A percentile compares a stretch with the other conserved stretches of the same genome.
phyloP scores from a whole-genome alignment of 1,284 basidiomycete genomes.

The Phlebopus sp. region DNA sequence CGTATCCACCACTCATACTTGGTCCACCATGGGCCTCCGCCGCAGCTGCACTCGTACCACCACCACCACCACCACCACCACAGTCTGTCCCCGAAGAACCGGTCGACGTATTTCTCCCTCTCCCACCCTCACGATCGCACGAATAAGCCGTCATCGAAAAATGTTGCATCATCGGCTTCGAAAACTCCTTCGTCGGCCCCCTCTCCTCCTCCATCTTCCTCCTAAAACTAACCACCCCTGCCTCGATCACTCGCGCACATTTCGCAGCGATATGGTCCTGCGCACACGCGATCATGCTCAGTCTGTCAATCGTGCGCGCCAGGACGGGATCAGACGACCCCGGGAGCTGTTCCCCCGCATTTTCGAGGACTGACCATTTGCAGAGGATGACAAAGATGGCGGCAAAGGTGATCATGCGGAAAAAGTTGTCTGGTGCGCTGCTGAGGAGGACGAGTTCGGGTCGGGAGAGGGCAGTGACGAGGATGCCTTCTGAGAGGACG shows the following conservation, averaged over 20 bases:
- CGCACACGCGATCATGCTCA: constrained; percentile 34
- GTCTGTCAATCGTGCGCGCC: constrained; percentile 31
- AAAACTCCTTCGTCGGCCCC: constrained; percentile 16
- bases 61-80: no score
- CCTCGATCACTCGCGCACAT: constrained; percentile 39
- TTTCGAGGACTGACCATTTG: constrained; percentile 39
- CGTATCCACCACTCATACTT: background rate
- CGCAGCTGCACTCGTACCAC: constrained; percentile 6
- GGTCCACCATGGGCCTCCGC: background rate
- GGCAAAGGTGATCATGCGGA: constrained; percentile 41
- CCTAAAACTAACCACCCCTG: constrained; percentile 32
- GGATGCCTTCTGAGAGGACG: constrained; percentile 36
- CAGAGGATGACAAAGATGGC: constrained; percentile 39
- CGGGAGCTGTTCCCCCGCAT: constrained; percentile 31
- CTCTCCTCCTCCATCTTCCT: constrained; percentile 26
- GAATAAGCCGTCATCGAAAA: constrained; percentile 21
- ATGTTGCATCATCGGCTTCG: constrained; percentile 22
- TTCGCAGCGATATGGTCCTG: constrained; percentile 41
- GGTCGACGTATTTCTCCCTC: constrained; percentile 17
- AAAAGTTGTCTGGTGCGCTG: constrained; percentile 42
- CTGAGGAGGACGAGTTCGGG: constrained; percentile 35
- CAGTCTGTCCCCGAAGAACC: constrained; percentile 17
- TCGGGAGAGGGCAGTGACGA: constrained; percentile 33
- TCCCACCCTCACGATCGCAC: constrained; percentile 12
- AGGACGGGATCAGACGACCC: constrained; percentile 40